Percentiles rank a stretch among this genome's conserved stretches.
Conservation (phyloP, 2,329 filamentous ascomycete species). For the Fusarium hainanense region DNA sequence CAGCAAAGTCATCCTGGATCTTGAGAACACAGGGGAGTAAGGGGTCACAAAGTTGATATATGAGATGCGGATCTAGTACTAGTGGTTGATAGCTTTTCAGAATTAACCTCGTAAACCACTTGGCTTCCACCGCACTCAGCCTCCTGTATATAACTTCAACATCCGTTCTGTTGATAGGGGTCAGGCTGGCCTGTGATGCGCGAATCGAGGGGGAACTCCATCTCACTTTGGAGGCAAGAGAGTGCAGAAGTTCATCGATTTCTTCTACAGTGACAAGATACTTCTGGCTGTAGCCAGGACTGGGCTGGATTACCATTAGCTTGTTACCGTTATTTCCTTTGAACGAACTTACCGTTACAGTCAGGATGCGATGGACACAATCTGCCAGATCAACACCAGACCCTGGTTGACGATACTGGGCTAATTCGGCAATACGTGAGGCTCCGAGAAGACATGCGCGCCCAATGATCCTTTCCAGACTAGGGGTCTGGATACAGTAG, state of each 20-base stretch:
- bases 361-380: constrained; percentile 74
- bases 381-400: constrained; percentile 74
- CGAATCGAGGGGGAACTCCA: constrained; percentile 77
- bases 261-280: constrained; percentile 73
- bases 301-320: constrained; percentile 55
- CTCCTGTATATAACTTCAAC: constrained; percentile 69
- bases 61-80: constrained; percentile 64
- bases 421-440: constrained; percentile 70
- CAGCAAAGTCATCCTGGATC: constrained; percentile 74
- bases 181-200: constrained; percentile 45
- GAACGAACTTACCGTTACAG: constrained; percentile 62
- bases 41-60: constrained; percentile 73
- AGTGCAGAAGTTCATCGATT: constrained; percentile 73
- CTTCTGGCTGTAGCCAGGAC: constrained; percentile 48
- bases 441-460: constrained; percentile 73
- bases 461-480: constrained; percentile 74
- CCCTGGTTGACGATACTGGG: constrained; percentile 69
- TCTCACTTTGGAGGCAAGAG: constrained; percentile 73
- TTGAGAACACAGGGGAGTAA: constrained; percentile 75
- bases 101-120: constrained; percentile 87
- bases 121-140: constrained; percentile 75
- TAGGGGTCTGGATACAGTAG: constrained; percentile 73
- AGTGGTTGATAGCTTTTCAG: constrained; percentile 81
- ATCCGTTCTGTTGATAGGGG: constrained; percentile 53
- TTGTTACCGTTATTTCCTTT: not conserved